A percentile compares a stretch with the other conserved stretches of the same genome.
Evolutionary conservation across 2,329 filamentous ascomycete species (phyloP).

Genomic region (Aspergillus sp.): DNA sequence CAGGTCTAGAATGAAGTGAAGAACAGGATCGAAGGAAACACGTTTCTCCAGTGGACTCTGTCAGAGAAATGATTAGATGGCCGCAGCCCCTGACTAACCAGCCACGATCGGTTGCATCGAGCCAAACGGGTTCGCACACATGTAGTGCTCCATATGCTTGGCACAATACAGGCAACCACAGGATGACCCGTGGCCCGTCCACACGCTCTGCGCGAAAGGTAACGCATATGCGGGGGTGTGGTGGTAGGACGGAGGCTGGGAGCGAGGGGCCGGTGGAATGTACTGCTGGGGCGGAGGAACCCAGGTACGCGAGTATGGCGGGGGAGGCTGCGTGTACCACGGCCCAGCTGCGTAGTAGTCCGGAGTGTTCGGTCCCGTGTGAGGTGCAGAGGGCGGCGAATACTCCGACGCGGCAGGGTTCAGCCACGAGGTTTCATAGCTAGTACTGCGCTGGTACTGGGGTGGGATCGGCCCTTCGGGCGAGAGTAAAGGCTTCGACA

Average conservation of each 20-base stretch:
- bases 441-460: slow-evolving; percentile 51
- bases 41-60: neutral
- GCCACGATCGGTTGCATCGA: slow-evolving; percentile 50
- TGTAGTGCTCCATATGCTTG: slow-evolving; percentile 53
- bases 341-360: slow-evolving; percentile 49
- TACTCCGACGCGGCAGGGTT: slow-evolving; percentile 53
- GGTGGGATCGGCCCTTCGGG: slow-evolving; percentile 51
- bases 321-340: slow-evolving; percentile 46
- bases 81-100: slow-evolving; percentile 9
- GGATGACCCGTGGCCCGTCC: slow-evolving; percentile 49
- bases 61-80: neutral
- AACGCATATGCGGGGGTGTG: slow-evolving; percentile 51
- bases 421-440: slow-evolving; percentile 55
- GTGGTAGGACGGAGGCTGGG: slow-evolving; percentile 50
- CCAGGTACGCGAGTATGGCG: slow-evolving; percentile 45
- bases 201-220: slow-evolving; percentile 49
- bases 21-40: slow-evolving; percentile 17
- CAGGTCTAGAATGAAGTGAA: slow-evolving; percentile 21
- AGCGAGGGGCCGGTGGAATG: slow-evolving; percentile 41
- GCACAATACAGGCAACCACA: slow-evolving; percentile 53
- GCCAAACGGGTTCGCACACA: slow-evolving; percentile 46
- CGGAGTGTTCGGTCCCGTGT: slow-evolving; percentile 50
- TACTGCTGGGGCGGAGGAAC: slow-evolving; percentile 39
- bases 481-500: slow-evolving; percentile 53
- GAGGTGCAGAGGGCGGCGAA: slow-evolving; percentile 52